phyloP scores from a whole-genome alignment of 305 asterid species.

The Solanum chacoense region DNA sequence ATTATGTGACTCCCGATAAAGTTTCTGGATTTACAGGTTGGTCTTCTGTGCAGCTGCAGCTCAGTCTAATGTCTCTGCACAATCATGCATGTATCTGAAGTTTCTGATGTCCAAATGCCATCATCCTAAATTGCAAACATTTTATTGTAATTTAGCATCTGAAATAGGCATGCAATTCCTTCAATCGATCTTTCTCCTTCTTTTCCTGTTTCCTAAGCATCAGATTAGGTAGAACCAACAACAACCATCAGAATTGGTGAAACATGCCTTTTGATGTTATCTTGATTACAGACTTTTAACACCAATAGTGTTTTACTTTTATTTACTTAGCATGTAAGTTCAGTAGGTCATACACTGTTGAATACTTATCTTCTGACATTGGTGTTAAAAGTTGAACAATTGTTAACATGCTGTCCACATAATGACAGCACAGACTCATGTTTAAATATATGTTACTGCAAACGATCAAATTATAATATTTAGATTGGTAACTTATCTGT shows the following conservation, averaged over 20 bases:
- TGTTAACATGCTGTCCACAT: not conserved
- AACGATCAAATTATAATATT: not conserved
- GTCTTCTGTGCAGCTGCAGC: conserved; percentile 10
- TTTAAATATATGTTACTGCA: not conserved
- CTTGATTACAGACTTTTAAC: not conserved
- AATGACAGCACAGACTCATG: not conserved
- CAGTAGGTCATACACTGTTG: not conserved
- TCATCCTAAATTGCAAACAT: not conserved
- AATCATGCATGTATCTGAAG: not conserved
- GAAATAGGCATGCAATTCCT: not conserved
- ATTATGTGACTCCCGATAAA: conserved; percentile 71
- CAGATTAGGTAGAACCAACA: not conserved
- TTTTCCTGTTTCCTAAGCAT: not conserved
- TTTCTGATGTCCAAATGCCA: not conserved
- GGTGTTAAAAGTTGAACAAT: not conserved
- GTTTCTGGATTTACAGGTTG: conserved; percentile 84
- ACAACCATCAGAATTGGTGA: not conserved
- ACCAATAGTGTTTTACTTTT: not conserved
- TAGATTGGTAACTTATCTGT: not conserved
- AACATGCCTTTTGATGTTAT: not conserved
- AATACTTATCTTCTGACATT: not conserved
- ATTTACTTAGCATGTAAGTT: not conserved
- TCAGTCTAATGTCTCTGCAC: conserved; percentile 5
- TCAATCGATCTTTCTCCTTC: not conserved
- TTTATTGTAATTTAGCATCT: not conserved